These are phyloP conservation scores for Geranomyces michiganensis DNA, from an alignment of 192 early-diverging fungal genomes.

Conservation along the genomic window DNA sequence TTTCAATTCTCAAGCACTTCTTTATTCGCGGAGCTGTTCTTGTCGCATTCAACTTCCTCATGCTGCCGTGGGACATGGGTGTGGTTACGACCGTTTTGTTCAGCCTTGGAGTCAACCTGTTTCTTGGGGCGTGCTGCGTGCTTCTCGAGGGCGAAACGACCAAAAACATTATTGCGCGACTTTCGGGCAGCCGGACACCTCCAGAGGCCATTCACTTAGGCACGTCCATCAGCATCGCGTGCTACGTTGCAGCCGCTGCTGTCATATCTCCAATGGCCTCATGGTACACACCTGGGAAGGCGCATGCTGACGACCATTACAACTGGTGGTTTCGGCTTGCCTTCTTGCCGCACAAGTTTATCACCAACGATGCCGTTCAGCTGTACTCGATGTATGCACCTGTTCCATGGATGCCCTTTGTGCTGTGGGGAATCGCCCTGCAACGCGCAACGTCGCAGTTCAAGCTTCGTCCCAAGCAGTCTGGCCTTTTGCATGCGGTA, in stretches of 20 bases:
- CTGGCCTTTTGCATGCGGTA: slow-evolving; percentile 36
- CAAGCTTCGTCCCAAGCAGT: slow-evolving; percentile 8
- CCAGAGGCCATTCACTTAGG: neutral
- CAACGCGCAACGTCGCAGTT: slow-evolving; percentile 17
- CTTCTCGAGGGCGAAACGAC: slow-evolving; percentile 16
- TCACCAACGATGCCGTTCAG: neutral
- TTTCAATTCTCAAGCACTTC: slow-evolving; percentile 42
- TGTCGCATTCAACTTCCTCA: slow-evolving; percentile 32
- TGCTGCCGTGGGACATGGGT: neutral
- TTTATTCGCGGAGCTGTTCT: slow-evolving; percentile 39
- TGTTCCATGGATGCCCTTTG: slow-evolving; percentile 40
- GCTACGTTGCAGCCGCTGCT: slow-evolving; percentile 24
- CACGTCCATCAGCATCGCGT: slow-evolving; percentile 4
- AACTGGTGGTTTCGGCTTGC: slow-evolving; percentile 26
- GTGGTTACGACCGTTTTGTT: slow-evolving; percentile 41
- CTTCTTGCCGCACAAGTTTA: slow-evolving; percentile 32
- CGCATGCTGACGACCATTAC: slow-evolving; percentile 22
- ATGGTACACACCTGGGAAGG: slow-evolving; percentile 20
- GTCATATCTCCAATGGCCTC: slow-evolving; percentile 25
- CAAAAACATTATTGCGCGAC: neutral
- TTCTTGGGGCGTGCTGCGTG: slow-evolving; percentile 40
- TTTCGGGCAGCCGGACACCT: too few species aligned
- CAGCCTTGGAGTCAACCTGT: slow-evolving; percentile 44
- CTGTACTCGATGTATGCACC: slow-evolving; percentile 41
- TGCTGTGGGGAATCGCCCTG: slow-evolving; percentile 42